phyloP scores from a whole-genome alignment of 805 yeast genomes.

The Spathaspora boniae region DNA sequence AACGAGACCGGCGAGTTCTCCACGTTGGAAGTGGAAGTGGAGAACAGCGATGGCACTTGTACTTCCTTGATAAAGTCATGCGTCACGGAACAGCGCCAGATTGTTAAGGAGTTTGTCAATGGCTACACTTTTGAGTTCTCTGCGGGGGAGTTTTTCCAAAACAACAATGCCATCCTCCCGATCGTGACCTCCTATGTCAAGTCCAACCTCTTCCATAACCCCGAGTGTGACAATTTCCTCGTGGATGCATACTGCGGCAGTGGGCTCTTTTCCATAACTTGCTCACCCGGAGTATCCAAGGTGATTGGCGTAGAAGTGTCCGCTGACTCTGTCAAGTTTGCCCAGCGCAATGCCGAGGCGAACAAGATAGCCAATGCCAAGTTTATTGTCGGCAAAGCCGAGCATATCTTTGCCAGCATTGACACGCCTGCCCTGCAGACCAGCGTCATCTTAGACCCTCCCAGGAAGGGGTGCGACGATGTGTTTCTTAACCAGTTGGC shows the following conservation, averaged over 20 bases:
- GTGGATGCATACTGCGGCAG: conserved; percentile 98
- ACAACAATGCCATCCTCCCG: conserved; percentile 88
- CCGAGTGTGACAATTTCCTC: conserved; percentile 48
- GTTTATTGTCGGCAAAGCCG: conserved; percentile 91
- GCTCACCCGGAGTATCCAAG: conserved; percentile 73
- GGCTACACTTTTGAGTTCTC: conserved; percentile 82
- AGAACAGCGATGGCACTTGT: conserved; percentile 17
- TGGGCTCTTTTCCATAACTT: conserved; percentile 86
- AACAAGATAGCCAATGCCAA: conserved; percentile 76
- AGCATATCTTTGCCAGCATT: conserved; percentile 75
- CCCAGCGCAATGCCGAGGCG: conserved; percentile 70
- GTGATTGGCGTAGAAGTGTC: conserved; percentile 94
- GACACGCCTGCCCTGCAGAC: conserved; percentile 75
- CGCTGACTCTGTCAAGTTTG: conserved; percentile 87
- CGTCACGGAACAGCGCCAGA: conserved; percentile 72
- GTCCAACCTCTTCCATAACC: conserved; percentile 49
- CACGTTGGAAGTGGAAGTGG: conserved; percentile 23
- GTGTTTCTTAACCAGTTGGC: conserved; percentile 82
- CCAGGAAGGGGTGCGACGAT: conserved; percentile 94
- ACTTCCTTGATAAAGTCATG: conserved; percentile 56
- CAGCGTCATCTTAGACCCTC: conserved; percentile 92
- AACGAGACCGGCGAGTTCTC: conserved; percentile 34
- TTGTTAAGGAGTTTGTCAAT: conserved; percentile 71
- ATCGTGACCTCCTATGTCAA: conserved; percentile 77
- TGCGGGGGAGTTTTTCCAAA: conserved; percentile 96